Evolutionary conservation across 169 alveolate species (phyloP), one percentile per base, ranked within the genome.

Genomic region (Theileria orientalis): DNA sequence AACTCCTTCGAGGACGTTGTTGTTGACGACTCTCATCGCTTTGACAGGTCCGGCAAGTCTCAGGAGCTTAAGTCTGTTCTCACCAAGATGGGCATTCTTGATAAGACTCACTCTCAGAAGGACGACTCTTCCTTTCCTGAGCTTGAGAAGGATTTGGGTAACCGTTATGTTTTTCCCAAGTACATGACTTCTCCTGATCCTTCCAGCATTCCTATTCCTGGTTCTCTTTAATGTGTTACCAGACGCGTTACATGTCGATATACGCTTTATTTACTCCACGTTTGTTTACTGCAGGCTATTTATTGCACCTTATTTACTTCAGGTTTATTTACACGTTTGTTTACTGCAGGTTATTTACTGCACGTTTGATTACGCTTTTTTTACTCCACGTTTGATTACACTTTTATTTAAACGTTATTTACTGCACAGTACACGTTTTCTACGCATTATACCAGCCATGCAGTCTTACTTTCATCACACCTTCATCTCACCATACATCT

Each of bases 141-240:
- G 27, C 13, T 23, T 57, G 61, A 56, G 19, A 70, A 19, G 25
- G 42, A 35, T 32, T 21, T 23, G 23, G 69, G 41, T 3, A 70
- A 52, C 37, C 73, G 51, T 3, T 79, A 79, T 40, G 87, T 68
- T 11, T 62, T 79, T 35, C 69, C 87, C 16, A 79, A 63, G 61
- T 52, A 71, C 60, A 40, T 79, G 49, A 16, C 76, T 23, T 79
- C 87, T 7, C 87, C 87, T 3, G 87, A 79, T 33, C 87, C 87
- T 0, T 71, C 87, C 46, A 79, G 72, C 54, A 62, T 79, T 32
- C 87, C 87, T 19, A 57, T 79, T 46, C 87, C 87, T 41, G 83
- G 80, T 37, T 69, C 44, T 25, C 44, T 47, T 29, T 59, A 68
- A 66, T 16, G 25, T 42, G 63, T n/a, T n/a, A 13, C 9, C n/a